phyloP scores from a whole-genome alignment of 108 stramenopile species.

The Seminavis robusta region DNA sequence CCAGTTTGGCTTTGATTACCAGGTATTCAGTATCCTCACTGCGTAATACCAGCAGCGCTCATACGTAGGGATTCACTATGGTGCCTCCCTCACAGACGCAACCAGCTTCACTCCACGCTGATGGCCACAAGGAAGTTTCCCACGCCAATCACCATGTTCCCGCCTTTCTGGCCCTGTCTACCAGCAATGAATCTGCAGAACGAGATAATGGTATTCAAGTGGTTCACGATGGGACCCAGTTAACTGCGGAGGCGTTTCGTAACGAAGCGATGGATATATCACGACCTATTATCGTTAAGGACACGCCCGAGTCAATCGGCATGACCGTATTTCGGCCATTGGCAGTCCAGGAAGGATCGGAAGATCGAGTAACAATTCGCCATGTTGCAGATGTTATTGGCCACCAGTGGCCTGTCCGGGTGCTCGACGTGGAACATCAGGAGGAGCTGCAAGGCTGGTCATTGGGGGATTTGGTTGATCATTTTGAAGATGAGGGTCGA shows the following conservation, averaged over 20 bases:
- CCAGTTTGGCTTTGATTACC: no score
- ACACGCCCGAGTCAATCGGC: slow-evolving; percentile 54
- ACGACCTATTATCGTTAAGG: slow-evolving; percentile 38
- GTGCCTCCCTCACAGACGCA: no score
- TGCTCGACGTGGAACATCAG: slow-evolving; percentile 53
- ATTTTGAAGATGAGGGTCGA: slow-evolving; percentile 59
- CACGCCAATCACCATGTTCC: slow-evolving; percentile 37
- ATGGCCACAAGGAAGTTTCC: background rate
- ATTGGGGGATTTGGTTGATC: slow-evolving; percentile 45
- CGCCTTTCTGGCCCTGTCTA: slow-evolving; percentile 14
- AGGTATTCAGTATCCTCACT: no score
- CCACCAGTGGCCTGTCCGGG: slow-evolving; percentile 28
- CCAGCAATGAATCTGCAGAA: background rate
- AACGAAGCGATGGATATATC: slow-evolving; percentile 17
- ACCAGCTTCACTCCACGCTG: slow-evolving; percentile 4
- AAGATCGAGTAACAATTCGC: slow-evolving; percentile 19
- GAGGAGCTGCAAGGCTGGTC: slow-evolving; percentile 56
- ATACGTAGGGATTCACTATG: no score
- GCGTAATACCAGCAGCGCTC: no score
- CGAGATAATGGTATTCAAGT: slow-evolving; percentile 13
- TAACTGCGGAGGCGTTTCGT: slow-evolving; percentile 14
- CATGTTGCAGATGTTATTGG: slow-evolving; percentile 46
- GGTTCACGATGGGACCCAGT: slow-evolving; percentile 16
- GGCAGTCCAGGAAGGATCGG: background rate
- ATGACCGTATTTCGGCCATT: slow-evolving; percentile 27